Base-by-base conservation (phyloP, 306 rosid species). In the Castanea mollissima region DNA sequence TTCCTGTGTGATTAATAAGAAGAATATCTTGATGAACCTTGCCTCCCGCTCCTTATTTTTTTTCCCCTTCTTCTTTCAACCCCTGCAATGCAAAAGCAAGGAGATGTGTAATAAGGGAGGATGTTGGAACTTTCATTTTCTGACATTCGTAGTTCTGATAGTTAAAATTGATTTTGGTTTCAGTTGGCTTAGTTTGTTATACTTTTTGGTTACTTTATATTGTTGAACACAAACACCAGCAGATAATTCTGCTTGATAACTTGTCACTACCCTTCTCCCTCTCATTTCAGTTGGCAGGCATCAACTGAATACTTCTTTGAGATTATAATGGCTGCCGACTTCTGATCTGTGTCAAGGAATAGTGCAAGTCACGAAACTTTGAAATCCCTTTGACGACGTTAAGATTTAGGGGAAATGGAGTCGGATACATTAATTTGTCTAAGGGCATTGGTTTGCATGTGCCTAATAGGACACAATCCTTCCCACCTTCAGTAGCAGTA, bases 1-100 rank as follows among this genome's bases (percentile, higher is more conserved):
- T 94, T 77, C 81, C 89, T 15, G 90, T 89, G 56, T 94, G 86
- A 94, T 57, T n/a, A 5, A 55, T 11, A 25, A 56, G 7, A 2
- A 51, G 54, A 35, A 35, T 35, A 67, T 35, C 72, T 52, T 8
- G 73, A 70, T 54, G 60, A 25, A 57, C 25, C 31, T 8, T 55
- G 18, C 57, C 31, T 63, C 20, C 65, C 20, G 38, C 21, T 77
- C 5, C 3, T n/a, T 11, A 11, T 2, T 18, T 23, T n/a, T 46
- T 69, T 27, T 27, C 0, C 0, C 5, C 9, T n/a, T 10, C 27
- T 27, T 5, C 20, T 27, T 13, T 25, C 34, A 23, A n/a, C 38
- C 52, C 72, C 14, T 70, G 57, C 46, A 44, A 35, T 71, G 32
- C 51, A 6, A 31, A 7, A 12, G 19, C 9, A 35, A 44, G 55